Evolutionary conservation across 768 basidiomycete genomes (phyloP).

Genomic region (Mycena olivaceomarginata): DNA sequence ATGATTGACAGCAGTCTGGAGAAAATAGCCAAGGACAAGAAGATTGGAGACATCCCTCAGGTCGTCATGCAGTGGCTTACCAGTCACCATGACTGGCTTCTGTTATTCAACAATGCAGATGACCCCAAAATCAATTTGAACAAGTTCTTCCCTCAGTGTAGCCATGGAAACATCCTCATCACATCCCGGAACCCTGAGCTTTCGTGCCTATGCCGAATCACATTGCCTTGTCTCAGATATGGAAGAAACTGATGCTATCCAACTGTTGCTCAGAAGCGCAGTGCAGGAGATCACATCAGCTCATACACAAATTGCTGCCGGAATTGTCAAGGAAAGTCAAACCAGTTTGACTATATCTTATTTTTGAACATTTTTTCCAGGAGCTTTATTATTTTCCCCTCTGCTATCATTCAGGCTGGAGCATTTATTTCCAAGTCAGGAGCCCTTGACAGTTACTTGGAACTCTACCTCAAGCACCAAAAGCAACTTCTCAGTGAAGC

Average conservation of each 20-base stretch:
- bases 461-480: not conserved
- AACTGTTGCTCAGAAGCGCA: slow-evolving; percentile 5
- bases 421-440: slow-evolving; percentile 20
- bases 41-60: not conserved
- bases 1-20: slow-evolving; percentile 14
- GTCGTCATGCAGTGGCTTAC: not conserved
- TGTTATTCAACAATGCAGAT: not conserved
- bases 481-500: not conserved
- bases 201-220: not conserved
- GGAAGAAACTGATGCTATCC: not conserved
- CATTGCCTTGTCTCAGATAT: not conserved
- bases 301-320: not conserved
- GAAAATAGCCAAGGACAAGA: not conserved
- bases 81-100: not conserved
- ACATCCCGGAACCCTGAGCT: slow-evolving; percentile 29
- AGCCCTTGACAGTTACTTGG: slow-evolving; percentile 7
- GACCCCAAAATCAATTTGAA: slow-evolving; percentile 4
- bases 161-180: slow-evolving; percentile 31
- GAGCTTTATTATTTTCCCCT: slow-evolving; percentile 9
- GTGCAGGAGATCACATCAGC: not conserved
- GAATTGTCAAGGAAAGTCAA: slow-evolving; percentile 24
- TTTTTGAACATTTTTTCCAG: not conserved
- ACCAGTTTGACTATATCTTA: no score
- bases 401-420: slow-evolving; percentile 13
- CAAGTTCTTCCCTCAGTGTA: slow-evolving; percentile 12